phyloP scores from a whole-genome alignment of 306 rosid species.

The Citrullus mucosospermus region DNA sequence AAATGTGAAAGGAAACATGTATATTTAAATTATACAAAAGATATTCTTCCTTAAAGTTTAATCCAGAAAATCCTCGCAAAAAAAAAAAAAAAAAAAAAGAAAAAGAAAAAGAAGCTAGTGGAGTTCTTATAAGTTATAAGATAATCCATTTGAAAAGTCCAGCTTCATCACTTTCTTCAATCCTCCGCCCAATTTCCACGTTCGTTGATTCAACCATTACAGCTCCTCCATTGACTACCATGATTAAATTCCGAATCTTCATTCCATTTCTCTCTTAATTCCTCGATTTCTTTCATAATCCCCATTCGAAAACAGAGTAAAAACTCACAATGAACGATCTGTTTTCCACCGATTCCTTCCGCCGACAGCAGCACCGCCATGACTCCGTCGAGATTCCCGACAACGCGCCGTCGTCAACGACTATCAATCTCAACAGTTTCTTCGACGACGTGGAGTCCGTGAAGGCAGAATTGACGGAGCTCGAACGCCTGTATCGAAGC shows the following conservation, averaged over 20 bases:
- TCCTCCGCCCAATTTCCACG: not conserved
- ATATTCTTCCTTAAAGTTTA: too few relatives aligned
- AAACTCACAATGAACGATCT: constrained; percentile 46
- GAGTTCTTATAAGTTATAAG: not conserved
- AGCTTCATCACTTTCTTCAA: not conserved
- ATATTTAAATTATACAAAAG: too few relatives aligned
- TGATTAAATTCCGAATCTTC: not conserved
- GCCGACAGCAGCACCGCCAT: constrained; percentile 28
- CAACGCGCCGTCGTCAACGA: not conserved
- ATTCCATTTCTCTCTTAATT: not conserved
- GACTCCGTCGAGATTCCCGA: constrained; percentile 42
- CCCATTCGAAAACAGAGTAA: not conserved
- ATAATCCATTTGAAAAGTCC: not conserved
- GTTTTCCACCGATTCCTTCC: constrained; percentile 52
- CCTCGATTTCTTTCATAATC: not conserved
- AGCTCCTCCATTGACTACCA: not conserved
- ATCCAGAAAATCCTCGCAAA: too few relatives aligned
- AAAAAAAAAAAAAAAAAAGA: not conserved
- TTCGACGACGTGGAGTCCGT: constrained; percentile 61
- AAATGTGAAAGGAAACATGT: not conserved
- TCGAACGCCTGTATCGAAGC: constrained; percentile 29
- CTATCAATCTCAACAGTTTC: constrained; percentile 52
- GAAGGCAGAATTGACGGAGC: constrained; percentile 59
- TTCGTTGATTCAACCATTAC: not conserved
- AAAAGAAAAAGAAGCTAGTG: not conserved